A percentile compares a stretch with the other conserved stretches of the same genome.
Conservation (phyloP, 306 rosid genomes). For the Glycine tomentella region DNA sequence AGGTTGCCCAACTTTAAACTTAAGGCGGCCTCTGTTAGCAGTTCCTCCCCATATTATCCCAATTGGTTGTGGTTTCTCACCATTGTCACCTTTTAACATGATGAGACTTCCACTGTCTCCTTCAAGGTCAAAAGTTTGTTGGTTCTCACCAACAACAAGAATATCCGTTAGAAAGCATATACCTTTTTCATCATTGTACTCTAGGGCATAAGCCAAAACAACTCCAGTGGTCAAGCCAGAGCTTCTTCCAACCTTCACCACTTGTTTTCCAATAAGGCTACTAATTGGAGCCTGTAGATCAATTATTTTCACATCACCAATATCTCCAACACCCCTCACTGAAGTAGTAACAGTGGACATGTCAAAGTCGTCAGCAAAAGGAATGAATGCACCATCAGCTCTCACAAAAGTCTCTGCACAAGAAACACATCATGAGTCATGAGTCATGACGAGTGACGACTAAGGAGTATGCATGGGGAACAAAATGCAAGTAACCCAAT, state of each 20-base stretch:
- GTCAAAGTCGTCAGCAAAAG: constrained; percentile 97
- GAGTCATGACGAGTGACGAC: not conserved
- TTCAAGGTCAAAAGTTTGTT: constrained; percentile 97
- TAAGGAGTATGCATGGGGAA: constrained; percentile 8
- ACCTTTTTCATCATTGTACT: constrained; percentile 98
- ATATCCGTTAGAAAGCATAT: constrained; percentile 97
- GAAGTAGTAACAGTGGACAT: constrained; percentile 87
- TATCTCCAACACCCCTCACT: constrained; percentile 87
- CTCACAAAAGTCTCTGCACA: constrained; percentile 95
- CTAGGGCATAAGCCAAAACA: constrained; percentile 95
- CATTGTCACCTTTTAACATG: constrained; percentile 80
- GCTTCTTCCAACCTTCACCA: constrained; percentile 98
- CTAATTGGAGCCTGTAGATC: constrained; percentile 92
- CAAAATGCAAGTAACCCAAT: constrained; percentile 13
- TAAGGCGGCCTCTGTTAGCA: constrained; percentile 96
- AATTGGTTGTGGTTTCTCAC: constrained; percentile 84
- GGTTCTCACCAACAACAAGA: constrained; percentile 99
- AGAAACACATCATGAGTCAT: constrained; percentile 35
- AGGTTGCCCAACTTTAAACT: constrained; percentile 92
- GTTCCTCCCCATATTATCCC: constrained; percentile 99
- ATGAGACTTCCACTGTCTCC: constrained; percentile 99
- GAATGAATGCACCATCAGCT: constrained; percentile 99
- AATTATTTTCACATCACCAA: constrained; percentile 80
- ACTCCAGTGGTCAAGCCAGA: constrained; percentile 96
- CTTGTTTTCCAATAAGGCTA: constrained; percentile 91